Base-by-base conservation (phyloP, 2,329 filamentous ascomycete species). In the Aureobasidium namibiae region DNA sequence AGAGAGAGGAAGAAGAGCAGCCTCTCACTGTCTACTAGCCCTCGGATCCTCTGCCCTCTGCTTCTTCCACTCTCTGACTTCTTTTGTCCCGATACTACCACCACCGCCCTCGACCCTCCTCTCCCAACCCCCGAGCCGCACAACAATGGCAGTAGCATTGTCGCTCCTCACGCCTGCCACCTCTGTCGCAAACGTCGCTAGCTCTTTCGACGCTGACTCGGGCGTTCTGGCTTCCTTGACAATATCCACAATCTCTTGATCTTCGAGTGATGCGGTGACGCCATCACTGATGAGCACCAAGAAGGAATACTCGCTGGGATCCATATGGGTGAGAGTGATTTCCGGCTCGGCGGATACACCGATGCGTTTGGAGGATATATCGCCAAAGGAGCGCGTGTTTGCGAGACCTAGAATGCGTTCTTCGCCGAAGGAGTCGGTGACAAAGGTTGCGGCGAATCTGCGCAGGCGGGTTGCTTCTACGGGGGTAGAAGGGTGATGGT, bases 371-470 rank as follows among this genome's bases (percentile, higher is more conserved):
- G 86, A 89, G 34, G 82, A 82, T 75, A 96, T 90, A 75, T 99
- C 94, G 26, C 94, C 94, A 70, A 99, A 97, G 4, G 94, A 82
- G 31, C 94, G 88, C 33, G 90, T 95, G 75, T 99, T 99, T 65
- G 94, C 94, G 0, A 99, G 81, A 0, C 94, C 92, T 14, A 86
- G 86, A 73, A 99, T 94, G 65, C 94, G 90, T 74, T 97, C 92
- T 75, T 99, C 94, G 69, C 94, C 94, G 72, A 99, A 99, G 34
- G 90, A 95, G 74, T 99, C 94, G 0, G 92, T 94, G 18, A 96
- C 87, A 70, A 97, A 92, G 2, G 87, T 87, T 31, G 88, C 84
- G 1, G 91, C 89, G 70, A 92, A 97, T 50, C 92, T 86, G 45
- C 92, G 87, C 24, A 99, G 81, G 8, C 94, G 84, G 42, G 84